Evolutionary conservation across 768 basidiomycete species (phyloP), one percentile per base, ranked within the genome.

Genomic region (Boletus rex-veris): DNA sequence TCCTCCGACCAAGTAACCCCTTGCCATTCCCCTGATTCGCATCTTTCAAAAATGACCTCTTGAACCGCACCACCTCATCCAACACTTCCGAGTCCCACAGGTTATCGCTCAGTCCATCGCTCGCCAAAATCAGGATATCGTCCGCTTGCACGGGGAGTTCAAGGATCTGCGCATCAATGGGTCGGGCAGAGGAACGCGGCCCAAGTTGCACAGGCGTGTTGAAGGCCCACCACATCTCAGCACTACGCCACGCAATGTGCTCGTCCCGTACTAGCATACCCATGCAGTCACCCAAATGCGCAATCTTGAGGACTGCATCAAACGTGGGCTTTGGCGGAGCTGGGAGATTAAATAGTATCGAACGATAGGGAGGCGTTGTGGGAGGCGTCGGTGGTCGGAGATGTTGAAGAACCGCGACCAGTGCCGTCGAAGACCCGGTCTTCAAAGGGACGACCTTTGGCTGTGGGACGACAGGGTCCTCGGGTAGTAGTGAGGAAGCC

Each of bases 211-310:
- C 74, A 0, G 83, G 84, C n/a, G 79, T 81, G 60, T 85, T 85
- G 69, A 85, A 85, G 14, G 78, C 80, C 81, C 92, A 93, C 83
- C 93, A 94, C 90, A 96, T 95, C 70, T 97, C 95, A 40, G 90
- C 82, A 45, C 85, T 89, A 31, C 93, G 79, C 85, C 92, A 97
- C 2, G 84, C 81, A 41, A 97, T 84, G 50, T 82, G 76, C 42
- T 88, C 82, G 7, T 80, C 85, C 3, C 94, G 82, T 18, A 98
- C 83, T 19, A 97, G 78, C 79, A 91, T 87, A 21, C 86, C 85
- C 81, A 88, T 88, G 66, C 92, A 92, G 63, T 95, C 92, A 9
- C 92, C 92, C 8, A 95, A 69, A 60, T 93, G 90, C 0, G 91
- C 92, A 24, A 95, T 84, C 56, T 84, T 82, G 38, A 95, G 79